Evolutionary conservation across 768 basidiomycete genomes (phyloP).

Genomic region (Russula sp.): DNA sequence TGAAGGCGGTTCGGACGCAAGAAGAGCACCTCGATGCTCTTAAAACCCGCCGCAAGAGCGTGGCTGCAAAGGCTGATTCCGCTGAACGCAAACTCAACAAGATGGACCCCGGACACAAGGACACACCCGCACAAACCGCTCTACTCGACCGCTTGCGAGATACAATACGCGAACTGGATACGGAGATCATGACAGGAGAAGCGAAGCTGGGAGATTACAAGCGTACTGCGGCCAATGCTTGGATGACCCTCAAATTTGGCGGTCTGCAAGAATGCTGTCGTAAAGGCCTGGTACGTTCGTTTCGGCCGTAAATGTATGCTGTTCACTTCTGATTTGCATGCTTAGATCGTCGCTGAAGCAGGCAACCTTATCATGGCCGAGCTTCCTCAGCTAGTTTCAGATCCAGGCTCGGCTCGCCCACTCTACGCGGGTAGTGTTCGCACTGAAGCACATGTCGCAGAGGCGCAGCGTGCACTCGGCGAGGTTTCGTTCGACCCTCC

Average conservation of each 20-base stretch:
- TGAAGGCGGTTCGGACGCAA: conserved; percentile 76
- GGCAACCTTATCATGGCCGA: conserved; percentile 48
- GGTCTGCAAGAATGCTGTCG: conserved; percentile 79
- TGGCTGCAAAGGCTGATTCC: conserved; percentile 65
- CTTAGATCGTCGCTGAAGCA: conserved; percentile 46
- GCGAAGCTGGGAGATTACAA: conserved; percentile 79
- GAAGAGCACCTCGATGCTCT: conserved; percentile 81
- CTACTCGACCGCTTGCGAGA: conserved; percentile 59
- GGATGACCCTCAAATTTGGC: conserved; percentile 82
- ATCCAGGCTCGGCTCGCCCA: conserved; percentile 69
- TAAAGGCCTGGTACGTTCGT: conserved; percentile 51
- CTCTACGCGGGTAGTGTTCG: conserved; percentile 63
- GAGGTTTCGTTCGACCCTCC: conserved; percentile 42
- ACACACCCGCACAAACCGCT: conserved; percentile 65
- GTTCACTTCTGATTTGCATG: background rate
- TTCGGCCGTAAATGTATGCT: background rate
- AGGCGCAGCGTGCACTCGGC: conserved; percentile 50
- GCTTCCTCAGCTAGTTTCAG: conserved; percentile 73
- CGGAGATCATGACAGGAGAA: conserved; percentile 79
- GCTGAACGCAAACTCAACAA: conserved; percentile 86
- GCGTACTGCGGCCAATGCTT: conserved; percentile 55
- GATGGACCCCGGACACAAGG: conserved; percentile 89
- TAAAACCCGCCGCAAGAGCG: conserved; percentile 56
- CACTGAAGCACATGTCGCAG: conserved; percentile 52
- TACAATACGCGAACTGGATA: conserved; percentile 72